phyloP scores from a whole-genome alignment of 345 rosid species.

The Citrus australasica region DNA sequence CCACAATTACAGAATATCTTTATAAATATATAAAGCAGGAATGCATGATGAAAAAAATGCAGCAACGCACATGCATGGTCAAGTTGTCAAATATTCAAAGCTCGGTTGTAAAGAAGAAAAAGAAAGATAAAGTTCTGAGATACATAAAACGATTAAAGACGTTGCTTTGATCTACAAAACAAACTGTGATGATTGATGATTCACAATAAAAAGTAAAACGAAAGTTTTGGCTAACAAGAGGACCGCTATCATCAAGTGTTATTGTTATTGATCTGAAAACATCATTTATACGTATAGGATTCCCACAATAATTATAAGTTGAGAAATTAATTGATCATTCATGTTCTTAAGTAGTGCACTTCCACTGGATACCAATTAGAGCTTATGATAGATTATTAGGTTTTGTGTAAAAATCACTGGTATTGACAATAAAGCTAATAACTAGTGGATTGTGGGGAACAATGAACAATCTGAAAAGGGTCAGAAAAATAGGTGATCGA shows the following conservation, averaged over 20 bases:
- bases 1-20: not conserved
- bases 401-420: not conserved
- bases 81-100: conserved; percentile 17
- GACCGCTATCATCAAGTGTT: not conserved
- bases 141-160: conserved; percentile 5
- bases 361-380: not conserved
- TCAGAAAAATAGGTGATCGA: no score
- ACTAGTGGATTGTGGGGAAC: not conserved
- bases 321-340: not conserved
- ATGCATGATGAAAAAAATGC: conserved; percentile 6
- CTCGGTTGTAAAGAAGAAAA: conserved; percentile 26
- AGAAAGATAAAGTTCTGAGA: conserved; percentile 3
- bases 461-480: no score
- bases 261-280: not conserved
- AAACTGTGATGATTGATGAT: not conserved
- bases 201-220: not conserved
- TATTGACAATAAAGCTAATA: not conserved
- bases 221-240: conserved; percentile 2
- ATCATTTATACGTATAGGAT: not conserved
- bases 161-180: not conserved
- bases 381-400: not conserved
- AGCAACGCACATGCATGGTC: conserved; percentile 14
- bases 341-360: not conserved
- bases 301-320: not conserved
- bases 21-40: no score